phyloP scores from a whole-genome alignment of 139 green algal species.

The Microglena sp. region DNA sequence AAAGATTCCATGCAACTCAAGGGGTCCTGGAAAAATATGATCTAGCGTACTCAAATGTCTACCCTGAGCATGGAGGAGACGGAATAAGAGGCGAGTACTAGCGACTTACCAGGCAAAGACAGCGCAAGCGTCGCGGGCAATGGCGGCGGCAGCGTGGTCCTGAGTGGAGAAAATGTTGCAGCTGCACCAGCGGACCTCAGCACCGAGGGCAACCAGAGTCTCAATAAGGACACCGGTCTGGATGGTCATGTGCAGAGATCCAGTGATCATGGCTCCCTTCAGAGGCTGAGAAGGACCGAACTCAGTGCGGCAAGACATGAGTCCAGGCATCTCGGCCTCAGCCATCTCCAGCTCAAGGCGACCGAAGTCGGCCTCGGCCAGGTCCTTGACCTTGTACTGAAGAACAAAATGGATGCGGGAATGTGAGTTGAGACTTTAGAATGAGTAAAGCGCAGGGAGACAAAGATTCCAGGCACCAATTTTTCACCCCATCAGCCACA shows the following conservation, averaged over 20 bases:
- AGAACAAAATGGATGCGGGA: not conserved
- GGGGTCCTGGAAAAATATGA: too few relatives aligned
- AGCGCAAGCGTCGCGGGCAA: constrained; percentile 88
- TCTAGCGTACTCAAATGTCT: too few relatives aligned
- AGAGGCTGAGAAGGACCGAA: constrained; percentile 89
- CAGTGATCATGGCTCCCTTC: constrained; percentile 86
- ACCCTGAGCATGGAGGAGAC: too few relatives aligned
- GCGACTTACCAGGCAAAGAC: constrained; percentile 99
- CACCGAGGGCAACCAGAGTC: constrained; percentile 90
- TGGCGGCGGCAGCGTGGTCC: constrained; percentile 95
- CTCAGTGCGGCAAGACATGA: constrained; percentile 87
- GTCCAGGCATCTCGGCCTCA: constrained; percentile 96
- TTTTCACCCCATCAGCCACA: too few relatives aligned
- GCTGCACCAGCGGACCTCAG: constrained; percentile 96
- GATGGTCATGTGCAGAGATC: constrained; percentile 99
- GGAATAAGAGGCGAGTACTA: too few relatives aligned
- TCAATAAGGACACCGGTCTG: constrained; percentile 99
- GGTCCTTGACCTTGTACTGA: constrained; percentile 94
- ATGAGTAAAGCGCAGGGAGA: too few relatives aligned
- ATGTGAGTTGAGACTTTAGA: not conserved
- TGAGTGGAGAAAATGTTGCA: constrained; percentile 99
- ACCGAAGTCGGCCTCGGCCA: constrained; percentile 94
- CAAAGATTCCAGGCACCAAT: too few relatives aligned
- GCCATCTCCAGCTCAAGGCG: constrained; percentile 96
- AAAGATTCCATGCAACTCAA: too few relatives aligned